Evolutionary conservation across 192 early-diverging fungal genomes (phyloP), one percentile per base, ranked within the genome.

Genomic region (Paraglomus occultum): DNA sequence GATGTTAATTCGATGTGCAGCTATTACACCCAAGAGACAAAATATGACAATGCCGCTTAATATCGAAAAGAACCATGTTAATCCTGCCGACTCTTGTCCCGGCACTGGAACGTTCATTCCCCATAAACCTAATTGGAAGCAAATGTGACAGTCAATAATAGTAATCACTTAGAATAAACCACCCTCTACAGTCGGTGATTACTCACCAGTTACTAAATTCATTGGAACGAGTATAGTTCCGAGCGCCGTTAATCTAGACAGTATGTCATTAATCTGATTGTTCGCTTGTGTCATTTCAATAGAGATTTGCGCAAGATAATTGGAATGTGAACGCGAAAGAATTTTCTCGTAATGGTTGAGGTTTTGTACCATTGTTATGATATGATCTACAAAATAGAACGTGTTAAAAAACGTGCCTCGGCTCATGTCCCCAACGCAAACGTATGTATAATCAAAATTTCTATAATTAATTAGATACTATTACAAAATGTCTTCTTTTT

Each of bases 331-430:
- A 39, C 89, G 71, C 4, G 84, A 78, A 18, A 88, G 76, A 45
- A 90, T 87, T 42, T 90, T 83, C 73, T 91, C 88, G 69, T 92
- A 91, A 18, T 92, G 89, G 61, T 85, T 76, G 4, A 91, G 73
- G 15, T 89, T 90, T 72, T 91, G 90, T 51, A 91, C 76, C 89
- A 92, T 91, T 7, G 90, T 91, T 60, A 91, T 71, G 8, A 94
- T 77, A 46, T 94, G 92, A 72, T 92, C 90, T 70, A 77, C 31
- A 31, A 31, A 31, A 31, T 31, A 31, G 31, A 31, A 31, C n/a
- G 3, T 31, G 31, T 31, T 31, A 31, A 39, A 18, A 18, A 47
- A 63, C n/a, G 10, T 3, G 31, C 31, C 31, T 31, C 31, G 31
- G 31, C 1, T 31, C 31, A 31, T 31, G 31, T 31, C 31, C n/a